Conservation (phyloP, 306 rosid species). For the Coriaria nepalensis region DNA sequence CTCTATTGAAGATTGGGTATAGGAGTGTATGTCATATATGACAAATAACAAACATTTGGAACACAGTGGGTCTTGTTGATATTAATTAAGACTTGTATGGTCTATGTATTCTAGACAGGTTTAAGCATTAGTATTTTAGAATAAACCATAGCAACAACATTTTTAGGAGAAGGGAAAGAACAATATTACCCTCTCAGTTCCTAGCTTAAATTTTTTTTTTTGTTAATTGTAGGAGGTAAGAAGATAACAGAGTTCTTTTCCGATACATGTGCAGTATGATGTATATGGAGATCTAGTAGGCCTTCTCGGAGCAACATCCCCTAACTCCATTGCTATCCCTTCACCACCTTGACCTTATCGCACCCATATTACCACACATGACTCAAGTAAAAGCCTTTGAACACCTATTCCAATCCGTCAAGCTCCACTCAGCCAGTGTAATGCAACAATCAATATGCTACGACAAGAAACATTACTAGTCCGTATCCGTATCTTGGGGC, state of each 20-base stretch:
- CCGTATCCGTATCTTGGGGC: conserved; percentile 57
- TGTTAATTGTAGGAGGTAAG: too few relatives aligned
- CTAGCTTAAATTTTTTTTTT: too few relatives aligned
- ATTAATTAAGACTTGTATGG: too few relatives aligned
- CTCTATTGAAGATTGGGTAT: too few relatives aligned
- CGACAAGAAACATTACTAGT: conserved; percentile 28
- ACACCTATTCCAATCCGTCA: conserved; percentile 59
- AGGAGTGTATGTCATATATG: too few relatives aligned
- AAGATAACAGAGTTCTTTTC: background rate
- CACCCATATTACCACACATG: conserved; percentile 59
- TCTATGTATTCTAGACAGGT: too few relatives aligned
- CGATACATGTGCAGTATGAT: conserved; percentile 42
- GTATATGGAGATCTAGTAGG: conserved; percentile 65
- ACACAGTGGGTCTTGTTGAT: too few relatives aligned
- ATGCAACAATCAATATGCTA: conserved; percentile 67
- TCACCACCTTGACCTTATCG: conserved; percentile 67
- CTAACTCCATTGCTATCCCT: conserved; percentile 66
- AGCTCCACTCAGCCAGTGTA: conserved; percentile 42
- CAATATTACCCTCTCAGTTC: too few relatives aligned
- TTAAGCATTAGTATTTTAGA: too few relatives aligned
- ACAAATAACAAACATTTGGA: too few relatives aligned
- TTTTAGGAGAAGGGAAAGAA: too few relatives aligned
- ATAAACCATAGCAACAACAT: too few relatives aligned
- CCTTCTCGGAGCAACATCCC: conserved; percentile 61
- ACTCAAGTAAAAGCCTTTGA: conserved; percentile 50